Conservation (phyloP, 1,284 basidiomycete species). For the Cryptococcus floricola region DNA sequence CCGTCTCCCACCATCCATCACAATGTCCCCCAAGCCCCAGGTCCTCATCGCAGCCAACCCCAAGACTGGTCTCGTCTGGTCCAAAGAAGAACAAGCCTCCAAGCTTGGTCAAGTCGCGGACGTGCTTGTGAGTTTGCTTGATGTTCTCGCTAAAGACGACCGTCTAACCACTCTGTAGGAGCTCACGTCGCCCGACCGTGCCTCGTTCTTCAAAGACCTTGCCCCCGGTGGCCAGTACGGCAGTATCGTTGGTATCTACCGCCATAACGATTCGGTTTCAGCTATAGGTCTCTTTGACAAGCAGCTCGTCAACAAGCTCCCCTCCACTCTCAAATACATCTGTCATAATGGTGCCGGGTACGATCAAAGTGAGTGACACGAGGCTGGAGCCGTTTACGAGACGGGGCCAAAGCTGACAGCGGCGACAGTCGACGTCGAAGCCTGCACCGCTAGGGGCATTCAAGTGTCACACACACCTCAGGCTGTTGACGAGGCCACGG, state of each 20-base stretch:
- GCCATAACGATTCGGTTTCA: constrained; percentile 51
- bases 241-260: constrained; percentile 71
- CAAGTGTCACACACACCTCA: constrained; percentile 84
- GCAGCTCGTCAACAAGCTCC: constrained; percentile 66
- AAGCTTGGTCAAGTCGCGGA: constrained; percentile 67
- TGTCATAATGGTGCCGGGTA: constrained; percentile 92
- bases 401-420: constrained; percentile 3
- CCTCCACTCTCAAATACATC: constrained; percentile 71
- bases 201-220: constrained; percentile 65
- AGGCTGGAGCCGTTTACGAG: neutral
- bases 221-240: constrained; percentile 62
- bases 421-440: constrained; percentile 60
- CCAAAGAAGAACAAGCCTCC: constrained; percentile 65
- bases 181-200: constrained; percentile 63
- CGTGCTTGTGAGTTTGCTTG: constrained; percentile 59
- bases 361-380: constrained; percentile 32
- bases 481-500: constrained; percentile 87
- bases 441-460: constrained; percentile 71
- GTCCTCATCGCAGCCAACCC: constrained; percentile 48
- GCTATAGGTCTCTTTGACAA: constrained; percentile 72
- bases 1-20: neutral
- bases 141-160: neutral
- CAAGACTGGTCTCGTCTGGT: constrained; percentile 63
- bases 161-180: constrained; percentile 47
- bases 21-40: constrained; percentile 38